Evolutionary conservation across 192 early-diverging fungal species (phyloP).

Genomic region (Coemansia asiatica): DNA sequence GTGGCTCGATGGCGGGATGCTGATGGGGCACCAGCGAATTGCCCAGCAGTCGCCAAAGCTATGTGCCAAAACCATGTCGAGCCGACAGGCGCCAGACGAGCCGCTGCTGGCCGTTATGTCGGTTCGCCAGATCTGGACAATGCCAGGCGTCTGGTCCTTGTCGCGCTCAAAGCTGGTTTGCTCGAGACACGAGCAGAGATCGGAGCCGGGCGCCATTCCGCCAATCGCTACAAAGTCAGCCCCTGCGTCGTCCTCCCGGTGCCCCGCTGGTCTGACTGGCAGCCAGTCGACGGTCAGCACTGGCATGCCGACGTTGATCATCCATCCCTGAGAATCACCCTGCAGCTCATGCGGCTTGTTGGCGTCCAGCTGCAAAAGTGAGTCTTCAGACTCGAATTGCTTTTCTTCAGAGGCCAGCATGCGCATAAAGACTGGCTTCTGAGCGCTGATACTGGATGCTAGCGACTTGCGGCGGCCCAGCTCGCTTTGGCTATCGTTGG

Average conservation of each 20-base stretch:
- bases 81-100: conserved; percentile 3
- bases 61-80: conserved; percentile 30
- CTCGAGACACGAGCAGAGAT: not conserved
- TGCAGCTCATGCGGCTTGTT: not conserved
- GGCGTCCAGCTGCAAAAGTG: not conserved
- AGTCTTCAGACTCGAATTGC: not conserved
- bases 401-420: not conserved
- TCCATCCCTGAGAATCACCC: conserved; percentile 5
- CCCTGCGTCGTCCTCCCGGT: not conserved
- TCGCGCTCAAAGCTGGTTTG: conserved; percentile 10
- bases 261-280: conserved; percentile 9
- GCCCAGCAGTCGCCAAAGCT: conserved; percentile 32
- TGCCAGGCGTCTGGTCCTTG: conserved; percentile 21
- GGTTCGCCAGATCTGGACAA: conserved; percentile 38
- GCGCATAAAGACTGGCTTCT: not conserved
- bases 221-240: conserved; percentile 32
- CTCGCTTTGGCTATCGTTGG: not conserved
- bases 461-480: not conserved
- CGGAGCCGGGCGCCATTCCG: conserved; percentile 15
- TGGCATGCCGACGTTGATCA: conserved; percentile 20
- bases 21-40: conserved; percentile 44
- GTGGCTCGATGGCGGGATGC: not conserved
- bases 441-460: not conserved
- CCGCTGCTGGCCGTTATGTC: conserved; percentile 1
- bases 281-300: conserved; percentile 38